phyloP scores from a whole-genome alignment of 2,329 filamentous ascomycete species.

The Magnaporthiopsis incrustans region DNA sequence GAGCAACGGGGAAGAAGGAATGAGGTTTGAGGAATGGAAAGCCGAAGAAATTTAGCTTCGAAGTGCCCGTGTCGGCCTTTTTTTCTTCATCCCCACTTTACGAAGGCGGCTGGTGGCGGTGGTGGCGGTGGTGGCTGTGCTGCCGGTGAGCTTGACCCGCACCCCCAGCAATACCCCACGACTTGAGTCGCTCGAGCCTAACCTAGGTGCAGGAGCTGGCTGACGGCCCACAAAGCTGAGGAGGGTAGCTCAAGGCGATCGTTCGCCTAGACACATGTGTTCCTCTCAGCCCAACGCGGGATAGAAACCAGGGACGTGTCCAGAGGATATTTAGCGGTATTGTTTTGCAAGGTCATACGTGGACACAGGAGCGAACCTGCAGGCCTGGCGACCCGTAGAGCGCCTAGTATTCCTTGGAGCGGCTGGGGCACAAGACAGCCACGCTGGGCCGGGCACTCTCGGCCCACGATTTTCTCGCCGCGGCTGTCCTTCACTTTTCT shows the following conservation, averaged over 20 bases:
- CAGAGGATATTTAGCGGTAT: not conserved
- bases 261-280: not conserved
- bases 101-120: not conserved
- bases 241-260: not conserved
- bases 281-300: not conserved
- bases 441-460: not conserved
- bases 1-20: not conserved
- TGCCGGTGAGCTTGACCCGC: not conserved
- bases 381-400: not conserved
- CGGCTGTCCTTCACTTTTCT: not conserved
- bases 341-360: not conserved
- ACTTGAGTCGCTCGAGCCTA: not conserved
- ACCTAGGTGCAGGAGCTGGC: not conserved
- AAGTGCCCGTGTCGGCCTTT: not conserved
- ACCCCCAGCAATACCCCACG: no score
- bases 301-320: not conserved
- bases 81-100: not conserved
- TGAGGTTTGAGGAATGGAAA: not conserved
- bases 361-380: no score
- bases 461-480: not conserved
- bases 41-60: slow-evolving; percentile 1
- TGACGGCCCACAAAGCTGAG: not conserved
- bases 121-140: not conserved
- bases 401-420: not conserved
- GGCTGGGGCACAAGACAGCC: not conserved